Percentiles rank a stretch among this genome's conserved stretches.
phyloP scores from a whole-genome alignment of 192 early-diverging fungal species.

The Rhizophlyctis rosea region DNA sequence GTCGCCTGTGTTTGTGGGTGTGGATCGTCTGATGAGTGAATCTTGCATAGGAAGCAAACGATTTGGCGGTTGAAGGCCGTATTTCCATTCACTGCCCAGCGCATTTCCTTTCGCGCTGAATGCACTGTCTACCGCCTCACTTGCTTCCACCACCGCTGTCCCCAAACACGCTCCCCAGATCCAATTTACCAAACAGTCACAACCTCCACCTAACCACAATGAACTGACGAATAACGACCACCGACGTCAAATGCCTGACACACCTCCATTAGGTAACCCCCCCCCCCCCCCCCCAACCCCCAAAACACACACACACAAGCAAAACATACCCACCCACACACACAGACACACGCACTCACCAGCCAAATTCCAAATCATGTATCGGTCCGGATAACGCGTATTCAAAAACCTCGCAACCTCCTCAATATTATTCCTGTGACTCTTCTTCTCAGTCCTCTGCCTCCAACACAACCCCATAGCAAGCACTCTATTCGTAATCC shows the following conservation, averaged over 20 bases:
- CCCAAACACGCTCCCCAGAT: no score
- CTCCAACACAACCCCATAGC: constrained; percentile 41
- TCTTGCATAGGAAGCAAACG: constrained; percentile 2
- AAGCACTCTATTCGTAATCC: constrained; percentile 51
- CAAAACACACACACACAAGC: neutral
- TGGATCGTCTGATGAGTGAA: neutral
- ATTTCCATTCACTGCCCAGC: no score
- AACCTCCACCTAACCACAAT: no score
- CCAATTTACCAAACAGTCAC: no score
- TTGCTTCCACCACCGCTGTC: no score
- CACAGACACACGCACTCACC: no score
- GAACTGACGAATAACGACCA: no score
- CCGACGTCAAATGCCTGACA: no score
- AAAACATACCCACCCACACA: neutral
- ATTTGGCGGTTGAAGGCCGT: constrained; percentile 1
- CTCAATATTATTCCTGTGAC: constrained; percentile 41
- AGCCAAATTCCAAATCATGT: constrained; percentile 58
- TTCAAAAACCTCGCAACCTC: constrained; percentile 52
- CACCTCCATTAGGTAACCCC: no score
- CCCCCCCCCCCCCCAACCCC: neutral
- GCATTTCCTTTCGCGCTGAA: no score
- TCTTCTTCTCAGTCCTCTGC: constrained; percentile 21
- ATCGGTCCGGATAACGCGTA: constrained; percentile 41
- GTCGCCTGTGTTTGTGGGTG: constrained; percentile 42
- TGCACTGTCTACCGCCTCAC: no score